phyloP scores from a whole-genome alignment of 345 rosid genomes.

The Citrus australasica region DNA sequence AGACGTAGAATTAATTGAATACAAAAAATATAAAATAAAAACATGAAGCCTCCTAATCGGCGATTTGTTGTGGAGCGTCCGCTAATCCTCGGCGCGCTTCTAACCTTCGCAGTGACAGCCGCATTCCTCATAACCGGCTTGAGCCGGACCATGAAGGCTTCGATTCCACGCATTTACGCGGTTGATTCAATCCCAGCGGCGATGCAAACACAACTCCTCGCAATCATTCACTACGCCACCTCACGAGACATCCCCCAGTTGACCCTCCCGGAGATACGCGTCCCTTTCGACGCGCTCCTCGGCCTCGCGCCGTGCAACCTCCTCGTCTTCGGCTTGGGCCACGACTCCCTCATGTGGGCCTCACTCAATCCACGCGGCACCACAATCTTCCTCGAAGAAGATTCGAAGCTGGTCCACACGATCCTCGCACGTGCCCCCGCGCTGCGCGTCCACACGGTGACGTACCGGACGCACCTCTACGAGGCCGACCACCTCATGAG shows the following conservation, averaged over 20 bases:
- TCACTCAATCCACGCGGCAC: slow-evolving; percentile 49
- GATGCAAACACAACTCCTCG: slow-evolving; percentile 42
- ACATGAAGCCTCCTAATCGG: neutral
- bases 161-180: slow-evolving; percentile 1
- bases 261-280: slow-evolving; percentile 31
- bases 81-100: slow-evolving; percentile 5
- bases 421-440: slow-evolving; percentile 29
- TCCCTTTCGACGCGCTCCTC: slow-evolving; percentile 39
- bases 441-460: slow-evolving; percentile 31
- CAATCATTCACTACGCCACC: slow-evolving; percentile 61
- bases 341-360: slow-evolving; percentile 61
- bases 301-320: slow-evolving; percentile 45
- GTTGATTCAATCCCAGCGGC: slow-evolving; percentile 6
- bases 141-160: slow-evolving; percentile 11
- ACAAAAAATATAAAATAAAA: no score
- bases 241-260: slow-evolving; percentile 41
- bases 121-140: slow-evolving; percentile 13
- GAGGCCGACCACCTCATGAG: slow-evolving; percentile 42
- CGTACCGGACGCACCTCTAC: slow-evolving; percentile 41
- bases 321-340: slow-evolving; percentile 60
- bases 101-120: slow-evolving; percentile 1
- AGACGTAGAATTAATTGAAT: no score
- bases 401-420: slow-evolving; percentile 32
- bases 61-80: neutral
- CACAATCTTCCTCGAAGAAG: slow-evolving; percentile 59